These are phyloP conservation scores for Kwoniella shivajii DNA, from an alignment of 1,284 basidiomycete genomes.

Conservation along the genomic window DNA sequence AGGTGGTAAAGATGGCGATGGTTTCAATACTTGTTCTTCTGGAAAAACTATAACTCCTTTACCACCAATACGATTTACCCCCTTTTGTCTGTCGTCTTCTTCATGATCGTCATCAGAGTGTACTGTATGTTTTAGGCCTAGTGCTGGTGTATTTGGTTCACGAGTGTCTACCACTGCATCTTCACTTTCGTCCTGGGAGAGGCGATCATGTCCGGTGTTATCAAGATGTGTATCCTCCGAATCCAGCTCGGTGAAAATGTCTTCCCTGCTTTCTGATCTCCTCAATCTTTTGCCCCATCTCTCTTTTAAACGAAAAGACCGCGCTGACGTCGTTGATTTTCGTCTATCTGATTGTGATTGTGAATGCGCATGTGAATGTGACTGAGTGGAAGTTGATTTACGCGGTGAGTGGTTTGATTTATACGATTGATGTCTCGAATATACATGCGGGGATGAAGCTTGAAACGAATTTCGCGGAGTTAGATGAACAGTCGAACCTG, in stretches of 20 bases:
- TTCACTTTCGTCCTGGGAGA: too few relatives aligned
- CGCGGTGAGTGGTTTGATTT: too few relatives aligned
- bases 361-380: too few relatives aligned
- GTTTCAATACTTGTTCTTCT: conserved; percentile 1
- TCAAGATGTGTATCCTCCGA: not conserved
- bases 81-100: not conserved
- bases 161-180: too few relatives aligned
- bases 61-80: conserved; percentile 6
- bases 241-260: conserved; percentile 22
- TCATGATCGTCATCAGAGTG: not conserved
- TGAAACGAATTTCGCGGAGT: not conserved
- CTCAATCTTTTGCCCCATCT: conserved; percentile 5
- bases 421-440: too few relatives aligned
- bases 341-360: not conserved
- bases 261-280: conserved; percentile 19
- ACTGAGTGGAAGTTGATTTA: not conserved
- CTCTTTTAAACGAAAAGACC: not conserved
- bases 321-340: not conserved
- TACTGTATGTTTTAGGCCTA: not conserved
- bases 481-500: too few relatives aligned
- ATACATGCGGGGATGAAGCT: too few relatives aligned
- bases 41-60: conserved; percentile 19
- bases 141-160: not conserved
- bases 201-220: too few relatives aligned
- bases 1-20: not conserved